These are phyloP conservation scores for Aspergillus calidoustus DNA, from an alignment of 2,329 filamentous ascomycete genomes.

Conservation along the genomic window DNA sequence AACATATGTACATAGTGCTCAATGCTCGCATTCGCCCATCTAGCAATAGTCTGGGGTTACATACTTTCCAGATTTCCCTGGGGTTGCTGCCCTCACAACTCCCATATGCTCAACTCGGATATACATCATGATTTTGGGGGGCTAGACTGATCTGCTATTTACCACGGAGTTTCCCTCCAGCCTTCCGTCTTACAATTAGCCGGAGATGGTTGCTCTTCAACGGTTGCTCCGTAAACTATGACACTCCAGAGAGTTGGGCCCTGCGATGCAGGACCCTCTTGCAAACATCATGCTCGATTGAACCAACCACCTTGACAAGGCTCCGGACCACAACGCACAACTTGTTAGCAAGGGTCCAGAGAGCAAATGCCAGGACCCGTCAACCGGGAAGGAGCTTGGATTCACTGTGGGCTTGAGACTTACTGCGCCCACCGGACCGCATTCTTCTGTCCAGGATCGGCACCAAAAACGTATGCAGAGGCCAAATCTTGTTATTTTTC, in stretches of 20 bases:
- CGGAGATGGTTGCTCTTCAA: background rate
- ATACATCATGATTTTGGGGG: background rate
- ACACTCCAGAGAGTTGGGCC: background rate
- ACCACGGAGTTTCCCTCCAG: too few relatives aligned
- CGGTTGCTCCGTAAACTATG: background rate
- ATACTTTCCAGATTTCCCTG: background rate
- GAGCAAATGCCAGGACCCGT: slow-evolving; percentile 6
- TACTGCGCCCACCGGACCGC: background rate
- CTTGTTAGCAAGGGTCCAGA: slow-evolving; percentile 11
- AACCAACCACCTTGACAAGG: background rate
- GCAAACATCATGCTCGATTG: background rate
- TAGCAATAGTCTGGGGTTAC: background rate
- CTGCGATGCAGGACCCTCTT: background rate
- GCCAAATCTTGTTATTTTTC: background rate
- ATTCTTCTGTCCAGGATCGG: slow-evolving; percentile 14
- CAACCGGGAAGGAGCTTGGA: background rate
- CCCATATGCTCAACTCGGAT: background rate
- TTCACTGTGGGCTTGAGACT: background rate
- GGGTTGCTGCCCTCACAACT: background rate
- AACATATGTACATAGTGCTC: background rate
- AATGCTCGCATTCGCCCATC: background rate
- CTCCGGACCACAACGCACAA: background rate
- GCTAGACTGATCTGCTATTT: background rate
- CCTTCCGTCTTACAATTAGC: background rate
- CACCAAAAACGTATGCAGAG: slow-evolving; percentile 15